phyloP scores from a whole-genome alignment of 163 green algal species.

The Chlorella variabilis region DNA sequence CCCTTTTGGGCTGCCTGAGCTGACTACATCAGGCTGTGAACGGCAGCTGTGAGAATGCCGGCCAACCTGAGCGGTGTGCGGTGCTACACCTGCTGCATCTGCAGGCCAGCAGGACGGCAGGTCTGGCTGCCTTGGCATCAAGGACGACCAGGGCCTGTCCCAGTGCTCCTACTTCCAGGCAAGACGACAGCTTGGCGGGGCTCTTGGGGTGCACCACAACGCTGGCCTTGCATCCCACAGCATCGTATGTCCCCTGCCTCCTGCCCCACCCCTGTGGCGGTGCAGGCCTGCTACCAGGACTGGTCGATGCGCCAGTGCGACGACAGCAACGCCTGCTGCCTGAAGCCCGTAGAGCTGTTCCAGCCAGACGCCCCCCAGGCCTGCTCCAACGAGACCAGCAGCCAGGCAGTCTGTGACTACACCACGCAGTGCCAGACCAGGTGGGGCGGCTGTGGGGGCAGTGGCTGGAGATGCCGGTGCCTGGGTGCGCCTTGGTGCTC shows the following conservation, averaged over 20 bases:
- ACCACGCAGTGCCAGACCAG: background rate
- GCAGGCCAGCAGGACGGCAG: slow-evolving; percentile 5
- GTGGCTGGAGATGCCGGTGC: no score
- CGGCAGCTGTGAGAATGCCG: no score
- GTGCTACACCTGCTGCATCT: background rate
- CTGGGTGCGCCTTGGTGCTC: no score
- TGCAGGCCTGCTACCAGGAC: background rate
- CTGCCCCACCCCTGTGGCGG: no score
- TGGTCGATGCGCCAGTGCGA: background rate
- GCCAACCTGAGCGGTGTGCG: background rate
- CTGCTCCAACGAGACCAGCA: background rate
- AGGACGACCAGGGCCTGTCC: background rate
- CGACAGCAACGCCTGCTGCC: background rate
- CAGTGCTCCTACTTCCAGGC: slow-evolving; percentile 4
- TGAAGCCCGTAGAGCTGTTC: background rate
- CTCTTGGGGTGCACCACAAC: background rate
- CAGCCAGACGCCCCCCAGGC: background rate
- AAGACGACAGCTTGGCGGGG: background rate
- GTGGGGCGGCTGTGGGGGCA: background rate
- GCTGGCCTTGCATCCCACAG: background rate
- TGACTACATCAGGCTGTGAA: no score
- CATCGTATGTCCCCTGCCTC: no score
- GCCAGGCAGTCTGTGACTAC: background rate
- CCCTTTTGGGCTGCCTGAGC: no score
- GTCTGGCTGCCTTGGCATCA: background rate